Base-by-base conservation (phyloP, 306 rosid species). In the Geum urbanum region DNA sequence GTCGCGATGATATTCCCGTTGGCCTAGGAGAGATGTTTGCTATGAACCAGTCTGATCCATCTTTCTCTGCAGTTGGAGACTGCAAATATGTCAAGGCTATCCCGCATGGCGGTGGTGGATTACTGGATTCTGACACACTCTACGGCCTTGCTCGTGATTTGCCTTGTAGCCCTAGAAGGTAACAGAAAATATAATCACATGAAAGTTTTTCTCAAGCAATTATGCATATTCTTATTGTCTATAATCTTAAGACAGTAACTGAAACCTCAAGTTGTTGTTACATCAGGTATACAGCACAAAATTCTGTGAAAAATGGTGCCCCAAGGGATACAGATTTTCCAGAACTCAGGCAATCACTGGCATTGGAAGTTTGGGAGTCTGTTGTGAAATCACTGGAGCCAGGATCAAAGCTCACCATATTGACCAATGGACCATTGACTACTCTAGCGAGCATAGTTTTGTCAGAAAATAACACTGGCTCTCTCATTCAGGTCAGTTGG, bases 341-440 rank as follows among this genome's bases (percentile, higher is more conserved):
- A 19, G 88, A 87, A 75, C 95, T 83, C 47, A 86, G 96, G 74
- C 99, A 91, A 50, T 79, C 89, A 55, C 74, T 70, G 41, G 96
- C 96, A 8, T 71, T 71, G 76, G 97, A 94, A 81, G 73, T 91
- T 81, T 94, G 97, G 97, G 82, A 86, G 16, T 76, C 96, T 10
- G 44, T 80, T 27, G 67, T 87, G 80, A 75, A 76, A 68, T 66
- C 83, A 80, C 32, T 76, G 39, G 78, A 85, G 40, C 80, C 90
- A 37, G 86, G 77, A 66, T 78, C 91, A n/a, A 88, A 86, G 86
- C 69, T 94, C 75, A 84, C 92, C 52, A 78, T 94, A 24, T 80
- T 94, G 53, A 89, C 96, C 62, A 94, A 88, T 84, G 99, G 99
- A 59, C 99, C 99, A 50, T 81, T 94, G 76, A 94, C 99, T 60